phyloP scores from a whole-genome alignment of 495 filamentous ascomycete species.

The Neurospora sp. region DNA sequence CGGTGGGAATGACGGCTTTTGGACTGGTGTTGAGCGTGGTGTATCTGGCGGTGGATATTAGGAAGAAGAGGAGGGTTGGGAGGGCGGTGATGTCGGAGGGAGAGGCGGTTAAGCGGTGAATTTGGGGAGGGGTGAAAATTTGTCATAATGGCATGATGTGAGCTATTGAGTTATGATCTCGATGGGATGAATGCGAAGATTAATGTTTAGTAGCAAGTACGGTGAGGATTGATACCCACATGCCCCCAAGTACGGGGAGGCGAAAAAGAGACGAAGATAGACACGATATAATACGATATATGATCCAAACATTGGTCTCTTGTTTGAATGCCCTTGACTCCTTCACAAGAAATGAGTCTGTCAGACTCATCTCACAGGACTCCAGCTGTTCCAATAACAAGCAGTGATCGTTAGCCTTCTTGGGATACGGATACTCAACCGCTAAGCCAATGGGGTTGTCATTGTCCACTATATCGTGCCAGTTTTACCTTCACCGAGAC shows the following conservation, averaged over 20 bases:
- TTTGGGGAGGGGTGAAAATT: not conserved
- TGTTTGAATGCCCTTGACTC: not conserved
- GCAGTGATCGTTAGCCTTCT: not conserved
- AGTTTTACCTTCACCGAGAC: not conserved
- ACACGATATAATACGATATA: not conserved
- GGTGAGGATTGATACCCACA: not conserved
- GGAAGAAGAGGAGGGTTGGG: not conserved
- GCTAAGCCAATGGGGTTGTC: not conserved
- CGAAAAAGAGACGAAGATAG: not conserved
- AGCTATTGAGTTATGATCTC: not conserved
- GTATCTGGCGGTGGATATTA: not conserved
- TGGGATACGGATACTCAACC: not conserved
- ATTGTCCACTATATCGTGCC: not conserved
- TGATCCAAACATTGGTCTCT: not conserved
- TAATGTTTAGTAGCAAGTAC: not conserved
- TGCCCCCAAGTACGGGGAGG: not conserved
- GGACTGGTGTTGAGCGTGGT: constrained; percentile 14
- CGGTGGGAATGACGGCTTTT: constrained; percentile 19
- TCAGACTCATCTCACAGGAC: not conserved
- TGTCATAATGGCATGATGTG: not conserved
- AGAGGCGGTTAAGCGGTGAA: not conserved
- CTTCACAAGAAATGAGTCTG: not conserved
- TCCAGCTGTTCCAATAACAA: not conserved
- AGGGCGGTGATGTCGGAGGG: not conserved
- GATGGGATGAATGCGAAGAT: not conserved